Evolutionary conservation across 2,329 filamentous ascomycete genomes (phyloP).

Genomic region (Cladophialophora psammophila): DNA sequence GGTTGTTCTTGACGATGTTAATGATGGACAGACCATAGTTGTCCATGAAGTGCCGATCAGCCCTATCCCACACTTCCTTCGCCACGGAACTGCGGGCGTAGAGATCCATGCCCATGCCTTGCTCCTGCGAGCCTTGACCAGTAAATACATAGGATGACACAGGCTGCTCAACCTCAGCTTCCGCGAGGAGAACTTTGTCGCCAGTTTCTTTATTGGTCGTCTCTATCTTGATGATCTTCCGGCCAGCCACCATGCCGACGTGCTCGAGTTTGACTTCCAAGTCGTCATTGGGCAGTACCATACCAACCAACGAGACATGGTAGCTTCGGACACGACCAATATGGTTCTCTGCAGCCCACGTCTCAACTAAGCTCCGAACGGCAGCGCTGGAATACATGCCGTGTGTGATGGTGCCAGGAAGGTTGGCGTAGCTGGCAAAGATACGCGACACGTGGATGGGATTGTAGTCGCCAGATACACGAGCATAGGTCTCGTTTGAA

Average conservation of each 20-base stretch:
- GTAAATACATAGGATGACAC: conserved; percentile 98
- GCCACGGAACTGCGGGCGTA: conserved; percentile 93
- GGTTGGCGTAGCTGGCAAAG: conserved; percentile 92
- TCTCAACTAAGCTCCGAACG: conserved; percentile 94
- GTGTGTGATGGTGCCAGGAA: conserved; percentile 97
- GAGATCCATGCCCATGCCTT: conserved; percentile 99
- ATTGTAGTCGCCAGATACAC: conserved; percentile 98
- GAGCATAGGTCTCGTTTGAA: conserved; percentile 97
- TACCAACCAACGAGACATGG: conserved; percentile 94
- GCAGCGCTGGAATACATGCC: conserved; percentile 99
- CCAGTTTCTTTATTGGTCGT: conserved; percentile 94
- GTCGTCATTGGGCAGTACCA: conserved; percentile 96
- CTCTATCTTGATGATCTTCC: conserved; percentile 99
- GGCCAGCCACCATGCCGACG: conserved; percentile 94
- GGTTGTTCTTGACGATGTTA: conserved; percentile 99
- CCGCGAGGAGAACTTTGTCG: conserved; percentile 92
- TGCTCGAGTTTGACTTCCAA: conserved; percentile 96
- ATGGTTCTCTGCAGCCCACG: conserved; percentile 98
- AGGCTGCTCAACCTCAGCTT: conserved; percentile 97
- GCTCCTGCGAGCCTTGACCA: conserved; percentile 96
- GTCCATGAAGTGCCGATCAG: conserved; percentile 97
- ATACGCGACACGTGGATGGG: conserved; percentile 98
- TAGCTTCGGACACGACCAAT: conserved; percentile 96
- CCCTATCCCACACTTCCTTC: conserved; percentile 96
- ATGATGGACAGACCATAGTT: conserved; percentile 99